Percentiles rank a stretch among this genome's conserved stretches.
These are phyloP conservation scores for Phytophthora pistaciae DNA, from an alignment of 352 stramenopile species.

Conservation along the genomic window DNA sequence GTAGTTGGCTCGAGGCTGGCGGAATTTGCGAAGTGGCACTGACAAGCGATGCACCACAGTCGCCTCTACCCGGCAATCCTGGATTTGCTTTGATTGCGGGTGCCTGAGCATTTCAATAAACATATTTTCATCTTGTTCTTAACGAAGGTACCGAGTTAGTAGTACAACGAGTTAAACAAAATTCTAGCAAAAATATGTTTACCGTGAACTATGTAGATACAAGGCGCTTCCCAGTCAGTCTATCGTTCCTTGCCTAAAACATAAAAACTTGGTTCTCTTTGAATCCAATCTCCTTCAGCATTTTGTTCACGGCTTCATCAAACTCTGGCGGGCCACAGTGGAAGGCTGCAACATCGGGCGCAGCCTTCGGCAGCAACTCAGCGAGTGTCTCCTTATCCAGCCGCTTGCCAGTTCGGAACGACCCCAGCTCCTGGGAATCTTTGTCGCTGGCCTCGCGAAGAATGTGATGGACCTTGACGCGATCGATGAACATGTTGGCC, in stretches of 20 bases:
- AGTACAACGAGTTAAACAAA: not conserved
- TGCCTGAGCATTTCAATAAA: too few relatives aligned
- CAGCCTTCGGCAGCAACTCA: conserved; percentile 51
- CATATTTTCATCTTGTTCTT: too few relatives aligned
- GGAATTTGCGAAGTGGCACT: too few relatives aligned
- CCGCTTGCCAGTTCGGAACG: conserved; percentile 54
- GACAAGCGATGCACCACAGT: too few relatives aligned
- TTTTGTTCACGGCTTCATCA: conserved; percentile 60
- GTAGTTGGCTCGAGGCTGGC: too few relatives aligned
- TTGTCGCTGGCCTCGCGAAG: conserved; percentile 56
- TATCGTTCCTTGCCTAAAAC: conserved; percentile 46
- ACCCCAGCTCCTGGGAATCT: conserved; percentile 58
- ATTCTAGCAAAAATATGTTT: not conserved
- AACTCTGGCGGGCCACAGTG: conserved; percentile 80
- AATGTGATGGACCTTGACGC: conserved; percentile 76
- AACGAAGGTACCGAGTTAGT: too few relatives aligned
- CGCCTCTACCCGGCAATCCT: too few relatives aligned
- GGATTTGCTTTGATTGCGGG: too few relatives aligned
- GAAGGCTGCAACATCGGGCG: conserved; percentile 63
- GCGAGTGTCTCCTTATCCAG: conserved; percentile 57
- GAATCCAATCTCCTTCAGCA: conserved; percentile 62
- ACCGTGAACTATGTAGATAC: not conserved
- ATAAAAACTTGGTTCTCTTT: conserved; percentile 66
- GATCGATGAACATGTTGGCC: conserved; percentile 77
- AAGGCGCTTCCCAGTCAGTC: not conserved